A percentile compares a stretch with the other conserved stretches of the same genome.
These are phyloP conservation scores for Paecilomyces variotii DNA, from an alignment of 2,329 filamentous ascomycete genomes.

Conservation along the genomic window DNA sequence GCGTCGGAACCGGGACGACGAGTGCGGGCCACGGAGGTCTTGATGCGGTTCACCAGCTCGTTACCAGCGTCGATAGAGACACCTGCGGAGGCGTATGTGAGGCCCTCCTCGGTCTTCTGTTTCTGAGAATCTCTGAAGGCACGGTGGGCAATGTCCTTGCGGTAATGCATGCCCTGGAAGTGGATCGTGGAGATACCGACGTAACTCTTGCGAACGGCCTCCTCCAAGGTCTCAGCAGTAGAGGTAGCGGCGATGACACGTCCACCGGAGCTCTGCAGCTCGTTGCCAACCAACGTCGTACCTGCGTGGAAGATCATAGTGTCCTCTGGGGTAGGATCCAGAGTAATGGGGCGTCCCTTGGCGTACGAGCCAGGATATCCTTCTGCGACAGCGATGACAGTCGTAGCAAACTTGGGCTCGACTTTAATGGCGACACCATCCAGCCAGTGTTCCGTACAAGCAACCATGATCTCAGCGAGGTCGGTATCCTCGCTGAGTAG, in stretches of 20 bases:
- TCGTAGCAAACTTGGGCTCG: constrained; percentile 66
- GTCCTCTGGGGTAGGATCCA: constrained; percentile 47
- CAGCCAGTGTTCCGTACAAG: constrained; percentile 69
- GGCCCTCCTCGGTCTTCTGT: constrained; percentile 21
- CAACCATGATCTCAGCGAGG: constrained; percentile 79
- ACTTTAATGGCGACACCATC: constrained; percentile 61
- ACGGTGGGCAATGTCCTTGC: constrained; percentile 84
- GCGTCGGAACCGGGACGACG: constrained; percentile 80
- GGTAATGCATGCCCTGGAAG: constrained; percentile 84
- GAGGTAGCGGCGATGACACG: constrained; percentile 92
- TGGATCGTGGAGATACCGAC: constrained; percentile 68
- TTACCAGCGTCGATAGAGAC: constrained; percentile 95
- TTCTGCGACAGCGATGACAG: constrained; percentile 85
- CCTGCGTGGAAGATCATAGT: constrained; percentile 89
- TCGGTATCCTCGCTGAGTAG: constrained; percentile 72
- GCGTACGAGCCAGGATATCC: constrained; percentile 83
- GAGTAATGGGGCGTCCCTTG: constrained; percentile 61
- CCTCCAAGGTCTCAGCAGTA: constrained; percentile 64
- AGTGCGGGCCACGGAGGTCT: constrained; percentile 78
- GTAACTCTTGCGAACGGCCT: constrained; percentile 84
- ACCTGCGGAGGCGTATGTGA: constrained; percentile 89
- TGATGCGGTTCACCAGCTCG: constrained; percentile 84
- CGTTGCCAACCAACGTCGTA: constrained; percentile 56
- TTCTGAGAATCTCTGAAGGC: constrained; percentile 30
- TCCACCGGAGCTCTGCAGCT: constrained; percentile 72